Percentiles rank a stretch among this genome's conserved stretches.
Evolutionary conservation across 2,329 filamentous ascomycete species (phyloP).

Genomic region (Penicillium sumatraense): DNA sequence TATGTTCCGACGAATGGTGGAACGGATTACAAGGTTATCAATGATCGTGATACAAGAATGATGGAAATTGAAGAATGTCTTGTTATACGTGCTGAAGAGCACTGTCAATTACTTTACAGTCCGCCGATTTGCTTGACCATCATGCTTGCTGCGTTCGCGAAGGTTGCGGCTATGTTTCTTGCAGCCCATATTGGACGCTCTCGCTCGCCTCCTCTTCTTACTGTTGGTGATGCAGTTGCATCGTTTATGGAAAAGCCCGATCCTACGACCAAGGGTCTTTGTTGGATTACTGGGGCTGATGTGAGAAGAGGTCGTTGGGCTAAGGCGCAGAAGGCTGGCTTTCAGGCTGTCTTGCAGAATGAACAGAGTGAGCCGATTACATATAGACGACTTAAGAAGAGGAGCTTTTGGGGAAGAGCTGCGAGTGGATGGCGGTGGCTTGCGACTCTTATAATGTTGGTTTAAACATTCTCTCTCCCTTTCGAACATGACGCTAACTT

Average conservation of each 20-base stretch:
- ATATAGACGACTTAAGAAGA: not conserved
- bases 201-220: conserved; percentile 18
- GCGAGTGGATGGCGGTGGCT: not conserved
- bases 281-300: conserved; percentile 1
- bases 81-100: not conserved
- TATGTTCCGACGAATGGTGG: not conserved
- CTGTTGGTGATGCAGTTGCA: conserved; percentile 32
- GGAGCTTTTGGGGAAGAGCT: not conserved
- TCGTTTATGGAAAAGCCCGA: conserved; percentile 27
- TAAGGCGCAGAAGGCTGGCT: not conserved
- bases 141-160: conserved; percentile 13
- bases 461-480: not conserved
- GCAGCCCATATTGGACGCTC: not conserved
- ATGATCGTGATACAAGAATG: not conserved
- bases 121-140: conserved; percentile 12
- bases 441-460: not conserved
- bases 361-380: not conserved
- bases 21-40: not conserved
- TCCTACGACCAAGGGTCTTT: conserved; percentile 12
- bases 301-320: not conserved
- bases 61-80: conserved; percentile 2
- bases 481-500: not conserved
- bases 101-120: conserved; percentile 17
- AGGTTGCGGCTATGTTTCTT: conserved; percentile 19
- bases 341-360: not conserved